phyloP scores from a whole-genome alignment of 495 filamentous ascomycete genomes.

The Xylaria cubensis region DNA sequence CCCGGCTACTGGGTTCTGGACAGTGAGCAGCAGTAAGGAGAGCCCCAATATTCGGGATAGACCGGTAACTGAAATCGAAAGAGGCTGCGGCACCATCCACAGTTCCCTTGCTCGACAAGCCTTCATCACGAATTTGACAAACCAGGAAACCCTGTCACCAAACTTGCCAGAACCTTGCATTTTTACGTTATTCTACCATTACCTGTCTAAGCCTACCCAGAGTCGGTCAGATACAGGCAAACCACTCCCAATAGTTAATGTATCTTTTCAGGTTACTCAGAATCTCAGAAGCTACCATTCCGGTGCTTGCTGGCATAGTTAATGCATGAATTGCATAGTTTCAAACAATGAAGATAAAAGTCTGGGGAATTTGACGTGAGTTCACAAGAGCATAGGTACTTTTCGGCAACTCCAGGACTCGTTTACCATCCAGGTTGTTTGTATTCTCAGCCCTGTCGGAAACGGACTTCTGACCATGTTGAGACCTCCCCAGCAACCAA shows the following conservation, averaged over 20 bases:
- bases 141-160: constrained; percentile 14
- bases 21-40: background rate
- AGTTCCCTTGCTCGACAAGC: constrained; percentile 16
- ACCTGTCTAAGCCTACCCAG: constrained; percentile 1
- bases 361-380: constrained; percentile 18
- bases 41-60: constrained; percentile 10
- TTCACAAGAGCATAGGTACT: background rate
- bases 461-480: constrained; percentile 8
- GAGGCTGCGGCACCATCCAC: background rate
- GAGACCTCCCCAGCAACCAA: constrained; percentile 17
- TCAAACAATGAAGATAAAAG: constrained; percentile 15
- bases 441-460: constrained; percentile 29
- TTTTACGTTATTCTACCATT: background rate
- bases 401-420: constrained; percentile 22
- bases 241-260: background rate
- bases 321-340: constrained; percentile 19
- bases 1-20: background rate
- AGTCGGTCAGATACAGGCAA: background rate
- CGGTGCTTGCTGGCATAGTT: background rate
- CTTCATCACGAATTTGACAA: constrained; percentile 13
- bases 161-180: constrained; percentile 6
- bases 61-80: constrained; percentile 20
- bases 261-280: background rate
- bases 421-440: background rate
- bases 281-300: constrained; percentile 11